phyloP scores from a whole-genome alignment of 805 yeast species.

The Candida verbasci region DNA sequence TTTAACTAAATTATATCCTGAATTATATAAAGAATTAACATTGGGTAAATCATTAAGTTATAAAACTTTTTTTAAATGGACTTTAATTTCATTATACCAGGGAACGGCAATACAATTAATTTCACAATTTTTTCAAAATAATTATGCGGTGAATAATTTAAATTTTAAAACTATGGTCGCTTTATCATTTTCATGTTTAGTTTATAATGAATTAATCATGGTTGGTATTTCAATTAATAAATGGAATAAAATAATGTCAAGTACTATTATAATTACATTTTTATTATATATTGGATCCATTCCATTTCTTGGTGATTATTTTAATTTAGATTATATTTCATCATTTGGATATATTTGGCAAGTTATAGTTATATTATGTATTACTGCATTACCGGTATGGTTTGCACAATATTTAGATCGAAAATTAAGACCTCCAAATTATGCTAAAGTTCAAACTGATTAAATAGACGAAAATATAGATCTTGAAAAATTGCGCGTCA shows the following conservation, averaged over 20 bases:
- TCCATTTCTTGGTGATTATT: conserved; percentile 87
- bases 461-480: conserved; percentile 15
- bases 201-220: conserved; percentile 87
- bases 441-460: conserved; percentile 91
- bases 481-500: conserved; percentile 48
- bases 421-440: conserved; percentile 84
- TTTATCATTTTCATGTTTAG: conserved; percentile 71
- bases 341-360: conserved; percentile 68
- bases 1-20: conserved; percentile 88
- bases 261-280: conserved; percentile 68
- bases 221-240: conserved; percentile 87
- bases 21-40: conserved; percentile 86
- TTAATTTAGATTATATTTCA: conserved; percentile 60
- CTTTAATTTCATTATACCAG: conserved; percentile 82
- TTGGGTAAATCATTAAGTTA: conserved; percentile 84
- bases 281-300: conserved; percentile 64
- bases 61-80: conserved; percentile 89
- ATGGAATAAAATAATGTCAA: conserved; percentile 81
- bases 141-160: conserved; percentile 27
- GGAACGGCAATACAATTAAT: conserved; percentile 81
- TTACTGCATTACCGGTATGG: conserved; percentile 90
- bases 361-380: conserved; percentile 52
- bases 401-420: conserved; percentile 69
- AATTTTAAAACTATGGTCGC: conserved; percentile 78
- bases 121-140: conserved; percentile 71